Evolutionary conservation across 2,329 filamentous ascomycete species (phyloP), one percentile per base, ranked within the genome.

Genomic region (Knufia petricola): DNA sequence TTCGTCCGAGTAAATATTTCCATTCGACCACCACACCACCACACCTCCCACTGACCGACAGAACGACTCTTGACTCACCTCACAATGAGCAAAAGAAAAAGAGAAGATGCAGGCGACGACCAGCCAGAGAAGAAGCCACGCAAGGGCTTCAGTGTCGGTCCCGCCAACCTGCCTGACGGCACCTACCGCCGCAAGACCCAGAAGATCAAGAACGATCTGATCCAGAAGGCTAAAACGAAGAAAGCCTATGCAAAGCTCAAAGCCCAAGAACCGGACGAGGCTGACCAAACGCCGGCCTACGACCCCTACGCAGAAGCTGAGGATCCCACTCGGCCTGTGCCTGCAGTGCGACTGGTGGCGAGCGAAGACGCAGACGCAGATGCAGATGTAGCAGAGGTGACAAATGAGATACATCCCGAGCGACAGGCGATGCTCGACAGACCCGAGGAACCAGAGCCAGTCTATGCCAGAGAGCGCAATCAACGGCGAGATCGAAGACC

Each of bases 231-330:
- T 52, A 95, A 95, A 67, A 75, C 95, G 54, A 92, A 90, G 69
- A 94, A 95, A 67, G 79, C 85, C 36, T 95, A 95, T 63, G 85
- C 84, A 54, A 95, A 95, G 67, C 72, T 95, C 55, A 90, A 89
- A 66, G 81, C 80, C 34, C 69, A 71, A 40, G 73, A 79, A 62
- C 64, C 70, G 32, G 64, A 64, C 32, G 58, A 62, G 50, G 50
- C 64, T 42, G 61, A 66, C 46, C 53, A 60, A 41, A 52, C 56
- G 20, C 48, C 55, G 41, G 53, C 51, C 32, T 52, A 55, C 24
- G 52, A 58, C 13, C 50, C 57, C 4, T 51, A 53, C 6, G 34
- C 44, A 15, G 50, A 60, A 38, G 51, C 54, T 21, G 56, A 58
- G 19, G 52, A 46, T 13, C 40, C 42, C 8, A 50, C 41, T 45